Evolutionary conservation across 352 stramenopile genomes (phyloP), one percentile per base, ranked within the genome.

Genomic region (Blastocystis sp.): DNA sequence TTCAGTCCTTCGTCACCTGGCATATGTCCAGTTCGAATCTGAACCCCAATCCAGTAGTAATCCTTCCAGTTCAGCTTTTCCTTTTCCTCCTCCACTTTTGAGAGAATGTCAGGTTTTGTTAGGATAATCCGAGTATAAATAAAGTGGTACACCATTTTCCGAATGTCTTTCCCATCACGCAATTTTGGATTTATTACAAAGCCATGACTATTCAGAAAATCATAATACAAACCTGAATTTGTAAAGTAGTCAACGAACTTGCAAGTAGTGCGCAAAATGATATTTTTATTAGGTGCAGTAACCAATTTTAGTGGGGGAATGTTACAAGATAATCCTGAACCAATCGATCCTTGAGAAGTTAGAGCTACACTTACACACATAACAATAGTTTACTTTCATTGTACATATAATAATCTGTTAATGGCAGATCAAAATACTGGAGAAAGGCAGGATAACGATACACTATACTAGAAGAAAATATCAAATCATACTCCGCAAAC

Each of bases 11-110:
- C 73, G 30, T 84, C 73, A 15, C 73, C 73, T 19, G 5, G 15
- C 73, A 84, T 84, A 35, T 84, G 44, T 6, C 73, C 73, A 19
- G 48, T 69, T 13, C 73, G 73, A 27, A 84, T 42, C 73, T 84
- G 73, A 2, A 84, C 13, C 2, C 73, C 73, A 30, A 84, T 84
- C 73, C 73, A 84, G 73, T 84, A 84, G 17, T 66, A 84, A n/a
- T 84, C 53, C 15, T 51, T 40, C 73, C 73, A 84, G 15, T 69
- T 15, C 48, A 84, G 44, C 35, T 69, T 44, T 22, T 17, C 24
- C 48, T 84, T 64, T 57, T 22, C 30, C 4, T 84, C 27, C 11
- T 64, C n/a, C n/a, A 84, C 48, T 57, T 51, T 22, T 37, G 24
- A 17, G 19, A 44, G 30, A 22, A 84, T 66, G 27, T 84, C 48